These are phyloP conservation scores for Podila epicladia DNA, from an alignment of 192 early-diverging fungal genomes.

Conservation along the genomic window DNA sequence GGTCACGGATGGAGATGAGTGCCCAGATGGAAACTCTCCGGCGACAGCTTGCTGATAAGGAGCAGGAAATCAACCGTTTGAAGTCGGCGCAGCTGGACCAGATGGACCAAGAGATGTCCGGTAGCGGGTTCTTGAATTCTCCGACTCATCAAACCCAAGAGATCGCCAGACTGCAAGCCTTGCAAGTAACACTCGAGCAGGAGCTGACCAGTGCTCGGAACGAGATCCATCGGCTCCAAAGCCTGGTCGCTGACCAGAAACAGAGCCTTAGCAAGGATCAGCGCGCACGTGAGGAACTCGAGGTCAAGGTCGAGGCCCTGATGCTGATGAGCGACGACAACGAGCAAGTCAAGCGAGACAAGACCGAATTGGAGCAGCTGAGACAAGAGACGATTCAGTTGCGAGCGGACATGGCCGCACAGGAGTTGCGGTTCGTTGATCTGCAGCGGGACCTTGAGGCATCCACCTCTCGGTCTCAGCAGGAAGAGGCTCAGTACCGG, in stretches of 20 bases:
- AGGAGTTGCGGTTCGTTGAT: background rate
- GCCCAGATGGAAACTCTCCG: conserved; percentile 10
- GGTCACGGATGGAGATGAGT: conserved; percentile 6
- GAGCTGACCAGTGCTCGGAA: conserved; percentile 4
- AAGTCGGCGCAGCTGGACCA: background rate
- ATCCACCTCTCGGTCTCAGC: conserved; percentile 14
- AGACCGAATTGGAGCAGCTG: background rate
- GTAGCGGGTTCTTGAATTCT: background rate
- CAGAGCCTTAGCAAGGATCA: background rate
- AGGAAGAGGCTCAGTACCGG: conserved; percentile 33
- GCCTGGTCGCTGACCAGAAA: background rate
- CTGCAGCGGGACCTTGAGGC: conserved; percentile 18
- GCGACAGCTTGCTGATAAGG: background rate
- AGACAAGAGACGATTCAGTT: conserved; percentile 8
- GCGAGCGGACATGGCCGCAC: background rate
- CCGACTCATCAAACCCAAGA: background rate
- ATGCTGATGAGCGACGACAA: background rate
- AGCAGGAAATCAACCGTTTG: background rate
- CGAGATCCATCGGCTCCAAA: conserved; percentile 1
- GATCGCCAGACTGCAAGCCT: background rate
- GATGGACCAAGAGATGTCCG: background rate
- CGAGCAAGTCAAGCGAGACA: conserved; percentile 2
- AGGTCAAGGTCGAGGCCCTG: conserved; percentile 6
- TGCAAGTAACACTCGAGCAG: background rate
- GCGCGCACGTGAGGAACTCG: conserved; percentile 10